Conservation (phyloP, 2,329 filamentous ascomycete genomes). For the Dactylellina parvicollis region DNA sequence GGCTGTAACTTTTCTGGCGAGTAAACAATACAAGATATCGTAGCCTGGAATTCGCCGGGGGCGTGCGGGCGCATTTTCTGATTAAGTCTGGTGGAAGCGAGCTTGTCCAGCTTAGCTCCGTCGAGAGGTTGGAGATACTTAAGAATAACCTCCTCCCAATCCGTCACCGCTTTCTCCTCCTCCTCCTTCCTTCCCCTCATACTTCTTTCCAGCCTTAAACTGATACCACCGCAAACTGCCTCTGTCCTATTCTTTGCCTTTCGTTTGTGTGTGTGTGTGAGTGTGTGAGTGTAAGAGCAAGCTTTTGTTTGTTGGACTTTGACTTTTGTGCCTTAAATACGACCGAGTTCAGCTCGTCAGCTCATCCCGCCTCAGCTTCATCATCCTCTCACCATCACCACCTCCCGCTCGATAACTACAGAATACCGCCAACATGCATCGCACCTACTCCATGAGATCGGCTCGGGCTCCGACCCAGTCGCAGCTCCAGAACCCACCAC, state of each 20-base stretch:
- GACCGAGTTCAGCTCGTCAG: conserved; percentile 6
- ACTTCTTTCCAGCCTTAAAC: not conserved
- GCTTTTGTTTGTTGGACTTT: conserved; percentile 13
- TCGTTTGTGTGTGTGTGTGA: not conserved
- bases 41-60: conserved; percentile 31
- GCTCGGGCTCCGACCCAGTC: conserved; percentile 94
- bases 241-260: not conserved
- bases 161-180: conserved; percentile 1
- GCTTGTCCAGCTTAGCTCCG: conserved; percentile 4
- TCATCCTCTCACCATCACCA: not conserved
- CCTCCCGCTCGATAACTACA: not conserved
- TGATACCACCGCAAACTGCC: conserved; percentile 17
- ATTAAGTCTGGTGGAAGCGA: conserved; percentile 41
- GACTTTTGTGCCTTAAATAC: conserved; percentile 10
- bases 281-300: not conserved
- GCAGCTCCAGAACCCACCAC: conserved; percentile 88
- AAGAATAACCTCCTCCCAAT: conserved; percentile 15
- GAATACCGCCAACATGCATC: conserved; percentile 75
- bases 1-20: not conserved
- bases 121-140: conserved; percentile 45
- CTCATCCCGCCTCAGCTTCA: conserved; percentile 10
- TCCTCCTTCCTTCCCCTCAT: not conserved
- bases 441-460: conserved; percentile 98
- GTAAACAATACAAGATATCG: not conserved
- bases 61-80: conserved; percentile 28